A percentile compares a stretch with the other conserved stretches of the same genome.
Conservation (phyloP, 176 grass and related monocot genomes). For the Raddia distichophylla region DNA sequence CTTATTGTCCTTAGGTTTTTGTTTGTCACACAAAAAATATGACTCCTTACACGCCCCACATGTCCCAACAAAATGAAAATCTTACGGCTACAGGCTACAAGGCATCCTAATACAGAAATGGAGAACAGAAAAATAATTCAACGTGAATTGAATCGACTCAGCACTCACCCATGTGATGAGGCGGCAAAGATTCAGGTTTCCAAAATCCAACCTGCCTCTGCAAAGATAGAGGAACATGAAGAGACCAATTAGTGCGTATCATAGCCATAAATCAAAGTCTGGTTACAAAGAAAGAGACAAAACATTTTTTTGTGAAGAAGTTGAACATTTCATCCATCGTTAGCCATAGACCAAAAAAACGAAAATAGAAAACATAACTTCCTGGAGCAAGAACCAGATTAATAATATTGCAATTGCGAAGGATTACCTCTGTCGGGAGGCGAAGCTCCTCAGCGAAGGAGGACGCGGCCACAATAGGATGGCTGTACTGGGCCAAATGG, state of each 20-base stretch:
- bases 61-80: constrained; percentile 6
- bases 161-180: constrained; percentile 65
- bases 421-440: constrained; percentile 70
- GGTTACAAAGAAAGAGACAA: constrained; percentile 1
- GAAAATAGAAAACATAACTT: constrained; percentile 22
- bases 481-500: constrained; percentile 42
- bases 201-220: constrained; percentile 89
- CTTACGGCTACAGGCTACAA: constrained; percentile 4
- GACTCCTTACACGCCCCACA: constrained; percentile 4
- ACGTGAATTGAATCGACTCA: neutral
- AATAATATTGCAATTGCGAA: constrained; percentile 11
- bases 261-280: constrained; percentile 27
- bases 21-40: neutral
- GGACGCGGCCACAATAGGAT: constrained; percentile 46
- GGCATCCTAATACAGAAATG: constrained; percentile 12
- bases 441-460: constrained; percentile 75
- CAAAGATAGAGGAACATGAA: constrained; percentile 24
- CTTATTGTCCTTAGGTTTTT: constrained; percentile 32
- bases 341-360: constrained; percentile 15
- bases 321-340: constrained; percentile 20
- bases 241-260: constrained; percentile 30
- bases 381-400: constrained; percentile 19
- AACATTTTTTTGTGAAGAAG: neutral
- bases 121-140: constrained; percentile 15
- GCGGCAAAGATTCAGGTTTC: constrained; percentile 61